Evolutionary conservation across 2,329 filamentous ascomycete species (phyloP).

Genomic region (Monosporascus sp.): DNA sequence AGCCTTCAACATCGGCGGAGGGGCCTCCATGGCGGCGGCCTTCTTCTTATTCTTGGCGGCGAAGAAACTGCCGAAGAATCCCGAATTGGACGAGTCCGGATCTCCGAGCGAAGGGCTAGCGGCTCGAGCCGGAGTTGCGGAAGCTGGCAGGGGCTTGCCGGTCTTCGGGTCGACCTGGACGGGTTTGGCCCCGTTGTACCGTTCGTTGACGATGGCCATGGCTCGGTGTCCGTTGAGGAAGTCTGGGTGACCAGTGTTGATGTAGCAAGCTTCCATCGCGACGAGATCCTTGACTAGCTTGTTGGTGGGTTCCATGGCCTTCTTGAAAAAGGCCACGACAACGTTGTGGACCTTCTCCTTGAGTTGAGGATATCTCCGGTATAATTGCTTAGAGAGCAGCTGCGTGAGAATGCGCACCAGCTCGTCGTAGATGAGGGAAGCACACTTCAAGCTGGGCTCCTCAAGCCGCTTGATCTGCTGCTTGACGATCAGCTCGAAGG

Average conservation of each 20-base stretch:
- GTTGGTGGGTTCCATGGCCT: slow-evolving; percentile 96
- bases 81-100: slow-evolving; percentile 51
- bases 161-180: slow-evolving; percentile 98
- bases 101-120: slow-evolving; percentile 64
- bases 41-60: slow-evolving; percentile 99
- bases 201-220: slow-evolving; percentile 97
- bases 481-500: slow-evolving; percentile 98
- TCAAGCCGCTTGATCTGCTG: slow-evolving; percentile 96
- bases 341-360: slow-evolving; percentile 97
- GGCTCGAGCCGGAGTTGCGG: slow-evolving; percentile 63
- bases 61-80: slow-evolving; percentile 98
- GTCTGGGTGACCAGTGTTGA: slow-evolving; percentile 97
- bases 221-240: slow-evolving; percentile 95
- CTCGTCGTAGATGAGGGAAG: slow-evolving; percentile 95
- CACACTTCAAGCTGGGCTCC: slow-evolving; percentile 95
- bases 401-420: slow-evolving; percentile 91
- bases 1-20: slow-evolving; percentile 87
- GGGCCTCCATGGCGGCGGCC: slow-evolving; percentile 98
- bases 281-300: slow-evolving; percentile 93
- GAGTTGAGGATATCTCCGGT: slow-evolving; percentile 84
- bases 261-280: slow-evolving; percentile 91
- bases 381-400: slow-evolving; percentile 81
- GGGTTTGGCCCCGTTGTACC: slow-evolving; percentile 74
- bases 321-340: slow-evolving; percentile 94
- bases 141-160: slow-evolving; percentile 77